Evolutionary conservation across 768 basidiomycete genomes (phyloP).

Genomic region (Sistotremastrum suecicum): DNA sequence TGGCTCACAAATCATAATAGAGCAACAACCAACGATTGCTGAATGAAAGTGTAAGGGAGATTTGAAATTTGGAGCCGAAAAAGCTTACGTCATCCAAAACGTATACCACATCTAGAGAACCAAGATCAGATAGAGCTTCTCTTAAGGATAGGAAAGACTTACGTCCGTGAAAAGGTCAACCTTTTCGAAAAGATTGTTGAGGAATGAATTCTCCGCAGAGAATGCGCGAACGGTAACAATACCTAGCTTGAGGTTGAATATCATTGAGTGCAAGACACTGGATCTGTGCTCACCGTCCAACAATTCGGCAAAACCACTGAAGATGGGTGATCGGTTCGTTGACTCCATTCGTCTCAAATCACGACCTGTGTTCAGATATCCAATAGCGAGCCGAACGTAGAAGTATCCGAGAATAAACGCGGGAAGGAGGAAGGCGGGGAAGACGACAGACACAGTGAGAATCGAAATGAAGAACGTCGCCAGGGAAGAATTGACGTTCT

Average conservation of each 20-base stretch:
- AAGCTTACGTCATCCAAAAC: constrained; percentile 60
- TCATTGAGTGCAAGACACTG: not conserved
- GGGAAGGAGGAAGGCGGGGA: constrained; percentile 75
- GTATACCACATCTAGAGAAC: constrained; percentile 58
- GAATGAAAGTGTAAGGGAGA: no score
- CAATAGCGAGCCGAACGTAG: constrained; percentile 56
- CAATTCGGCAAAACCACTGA: constrained; percentile 69
- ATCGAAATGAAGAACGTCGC: constrained; percentile 69
- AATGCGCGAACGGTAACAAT: constrained; percentile 92
- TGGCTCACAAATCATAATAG: constrained; percentile 46
- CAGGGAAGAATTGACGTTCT: constrained; percentile 64
- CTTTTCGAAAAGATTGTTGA: constrained; percentile 58
- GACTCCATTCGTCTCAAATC: constrained; percentile 87
- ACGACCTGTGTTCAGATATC: constrained; percentile 67
- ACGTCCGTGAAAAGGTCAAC: constrained; percentile 72
- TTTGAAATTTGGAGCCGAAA: no score
- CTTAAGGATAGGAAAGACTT: not conserved
- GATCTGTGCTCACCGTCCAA: constrained; percentile 43
- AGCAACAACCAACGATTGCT: constrained; percentile 67
- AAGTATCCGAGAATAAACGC: constrained; percentile 57
- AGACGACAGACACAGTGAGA: constrained; percentile 55
- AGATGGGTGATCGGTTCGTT: constrained; percentile 73
- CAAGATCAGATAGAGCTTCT: not conserved
- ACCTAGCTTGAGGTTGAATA: constrained; percentile 10
- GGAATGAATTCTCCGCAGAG: constrained; percentile 64